phyloP scores from a whole-genome alignment of 768 basidiomycete species.

The Lactarius sp. region DNA sequence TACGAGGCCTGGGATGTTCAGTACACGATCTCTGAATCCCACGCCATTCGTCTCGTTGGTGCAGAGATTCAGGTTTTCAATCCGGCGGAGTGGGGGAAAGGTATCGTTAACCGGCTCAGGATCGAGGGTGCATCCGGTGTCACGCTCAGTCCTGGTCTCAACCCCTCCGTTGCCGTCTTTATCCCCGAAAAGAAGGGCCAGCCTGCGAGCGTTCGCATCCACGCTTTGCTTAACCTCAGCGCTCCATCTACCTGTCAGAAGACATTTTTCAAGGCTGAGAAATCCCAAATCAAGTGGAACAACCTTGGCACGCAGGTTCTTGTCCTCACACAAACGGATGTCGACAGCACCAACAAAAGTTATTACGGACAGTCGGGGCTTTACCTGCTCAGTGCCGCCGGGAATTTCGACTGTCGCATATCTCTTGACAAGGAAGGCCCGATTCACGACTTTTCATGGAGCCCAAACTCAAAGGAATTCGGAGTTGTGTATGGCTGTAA shows the following conservation, averaged over 20 bases:
- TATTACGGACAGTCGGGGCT: slow-evolving; percentile 98
- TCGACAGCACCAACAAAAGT: slow-evolving; percentile 94
- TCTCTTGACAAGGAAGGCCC: slow-evolving; percentile 92
- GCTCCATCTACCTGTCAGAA: slow-evolving; percentile 78
- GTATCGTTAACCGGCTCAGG: slow-evolving; percentile 74
- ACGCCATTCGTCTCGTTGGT: slow-evolving; percentile 75
- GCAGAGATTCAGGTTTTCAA: slow-evolving; percentile 81
- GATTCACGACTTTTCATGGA: slow-evolving; percentile 96
- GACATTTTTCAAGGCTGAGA: slow-evolving; percentile 94
- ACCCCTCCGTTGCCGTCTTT: slow-evolving; percentile 88
- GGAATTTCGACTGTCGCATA: slow-evolving; percentile 90
- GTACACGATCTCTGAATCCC: slow-evolving; percentile 85
- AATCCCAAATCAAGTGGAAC: slow-evolving; percentile 94
- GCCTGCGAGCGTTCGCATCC: slow-evolving; percentile 84
- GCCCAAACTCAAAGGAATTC: slow-evolving; percentile 95
- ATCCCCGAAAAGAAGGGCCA: slow-evolving; percentile 94
- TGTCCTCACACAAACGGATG: slow-evolving; percentile 91
- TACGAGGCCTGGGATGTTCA: slow-evolving; percentile 89
- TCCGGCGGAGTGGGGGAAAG: slow-evolving; percentile 75
- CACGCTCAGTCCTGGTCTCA: slow-evolving; percentile 75
- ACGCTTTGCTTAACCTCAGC: slow-evolving; percentile 58
- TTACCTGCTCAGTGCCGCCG: slow-evolving; percentile 87
- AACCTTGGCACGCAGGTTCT: slow-evolving; percentile 87
- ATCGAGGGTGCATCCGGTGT: slow-evolving; percentile 79
- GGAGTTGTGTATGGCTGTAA: slow-evolving; percentile 93